Conservation (phyloP, 805 yeast species). For the Blastobotrys peoriensis region DNA sequence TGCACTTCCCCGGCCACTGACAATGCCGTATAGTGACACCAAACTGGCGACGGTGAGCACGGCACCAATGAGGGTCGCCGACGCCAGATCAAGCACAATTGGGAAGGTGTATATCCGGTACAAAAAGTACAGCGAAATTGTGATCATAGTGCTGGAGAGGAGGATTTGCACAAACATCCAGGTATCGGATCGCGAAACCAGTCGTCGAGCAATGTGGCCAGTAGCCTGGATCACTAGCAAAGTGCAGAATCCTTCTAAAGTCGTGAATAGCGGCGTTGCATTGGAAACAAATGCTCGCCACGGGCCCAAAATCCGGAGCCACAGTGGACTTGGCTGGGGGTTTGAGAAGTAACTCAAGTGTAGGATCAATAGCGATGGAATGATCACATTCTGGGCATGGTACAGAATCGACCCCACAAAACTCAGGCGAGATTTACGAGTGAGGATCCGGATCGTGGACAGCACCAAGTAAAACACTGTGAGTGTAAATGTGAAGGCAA, state of each 20-base stretch:
- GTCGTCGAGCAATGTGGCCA: slow-evolving; percentile 75
- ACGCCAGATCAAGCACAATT: slow-evolving; percentile 55
- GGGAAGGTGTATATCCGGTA: slow-evolving; percentile 77
- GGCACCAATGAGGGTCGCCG: slow-evolving; percentile 83
- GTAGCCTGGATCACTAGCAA: slow-evolving; percentile 86
- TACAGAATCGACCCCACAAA: slow-evolving; percentile 41
- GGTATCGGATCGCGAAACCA: slow-evolving; percentile 56
- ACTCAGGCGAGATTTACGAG: slow-evolving; percentile 34
- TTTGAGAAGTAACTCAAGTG: slow-evolving; percentile 31
- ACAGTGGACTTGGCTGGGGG: slow-evolving; percentile 18
- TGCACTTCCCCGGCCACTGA: slow-evolving; percentile 80
- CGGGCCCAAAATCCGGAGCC: slow-evolving; percentile 42
- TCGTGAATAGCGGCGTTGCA: slow-evolving; percentile 83
- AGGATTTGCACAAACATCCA: slow-evolving; percentile 74
- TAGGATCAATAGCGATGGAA: slow-evolving; percentile 74
- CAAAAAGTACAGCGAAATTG: slow-evolving; percentile 71
- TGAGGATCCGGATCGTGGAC: slow-evolving; percentile 62
- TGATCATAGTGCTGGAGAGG: slow-evolving; percentile 65
- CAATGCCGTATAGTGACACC: slow-evolving; percentile 76
- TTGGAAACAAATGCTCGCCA: slow-evolving; percentile 72
- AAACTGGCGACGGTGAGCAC: slow-evolving; percentile 69
- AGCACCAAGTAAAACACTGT: slow-evolving; percentile 62
- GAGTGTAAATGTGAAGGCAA: slow-evolving; percentile 73
- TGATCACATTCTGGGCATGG: slow-evolving; percentile 72
- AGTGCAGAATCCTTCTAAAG: slow-evolving; percentile 90